phyloP scores from a whole-genome alignment of 352 stramenopile species.

The Lagenidium giganteum region DNA sequence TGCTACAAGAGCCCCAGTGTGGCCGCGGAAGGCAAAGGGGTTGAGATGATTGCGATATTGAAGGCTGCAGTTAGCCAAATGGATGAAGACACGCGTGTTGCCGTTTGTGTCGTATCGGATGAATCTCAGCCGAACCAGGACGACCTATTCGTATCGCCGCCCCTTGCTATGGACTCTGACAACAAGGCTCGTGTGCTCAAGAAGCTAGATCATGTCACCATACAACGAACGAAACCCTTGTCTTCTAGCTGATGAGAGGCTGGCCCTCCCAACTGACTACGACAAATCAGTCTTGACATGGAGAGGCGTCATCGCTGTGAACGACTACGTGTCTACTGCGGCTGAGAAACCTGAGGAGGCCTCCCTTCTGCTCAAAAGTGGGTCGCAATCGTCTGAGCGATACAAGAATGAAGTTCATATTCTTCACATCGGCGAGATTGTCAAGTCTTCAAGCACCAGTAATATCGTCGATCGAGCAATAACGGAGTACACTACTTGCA shows the following conservation, averaged over 20 bases:
- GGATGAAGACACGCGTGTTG: slow-evolving; percentile 1
- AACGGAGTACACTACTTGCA: slow-evolving; percentile 2
- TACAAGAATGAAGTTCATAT: no score
- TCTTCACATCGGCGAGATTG: no score
- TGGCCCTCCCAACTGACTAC: not conserved
- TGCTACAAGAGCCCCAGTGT: slow-evolving; percentile 22
- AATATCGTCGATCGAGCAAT: not conserved
- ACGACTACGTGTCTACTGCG: no score
- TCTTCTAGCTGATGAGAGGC: slow-evolving; percentile 1
- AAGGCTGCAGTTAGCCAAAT: slow-evolving; percentile 8
- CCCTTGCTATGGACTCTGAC: no score
- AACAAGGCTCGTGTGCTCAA: slow-evolving; percentile 1
- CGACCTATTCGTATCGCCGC: no score
- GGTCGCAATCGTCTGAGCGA: no score
- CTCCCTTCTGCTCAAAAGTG: no score
- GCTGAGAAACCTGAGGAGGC: no score
- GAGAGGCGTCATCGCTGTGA: no score
- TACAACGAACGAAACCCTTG: slow-evolving; percentile 4
- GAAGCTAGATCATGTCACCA: not conserved
- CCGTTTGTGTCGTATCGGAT: slow-evolving; percentile 3
- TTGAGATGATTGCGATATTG: slow-evolving; percentile 9
- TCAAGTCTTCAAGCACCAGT: no score
- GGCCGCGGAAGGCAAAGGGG: slow-evolving; percentile 9
- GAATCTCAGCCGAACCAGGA: no score
- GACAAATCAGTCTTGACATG: no score